Evolutionary conservation across 192 early-diverging fungal species (phyloP).

Genomic region (Backusella morwellensis): DNA sequence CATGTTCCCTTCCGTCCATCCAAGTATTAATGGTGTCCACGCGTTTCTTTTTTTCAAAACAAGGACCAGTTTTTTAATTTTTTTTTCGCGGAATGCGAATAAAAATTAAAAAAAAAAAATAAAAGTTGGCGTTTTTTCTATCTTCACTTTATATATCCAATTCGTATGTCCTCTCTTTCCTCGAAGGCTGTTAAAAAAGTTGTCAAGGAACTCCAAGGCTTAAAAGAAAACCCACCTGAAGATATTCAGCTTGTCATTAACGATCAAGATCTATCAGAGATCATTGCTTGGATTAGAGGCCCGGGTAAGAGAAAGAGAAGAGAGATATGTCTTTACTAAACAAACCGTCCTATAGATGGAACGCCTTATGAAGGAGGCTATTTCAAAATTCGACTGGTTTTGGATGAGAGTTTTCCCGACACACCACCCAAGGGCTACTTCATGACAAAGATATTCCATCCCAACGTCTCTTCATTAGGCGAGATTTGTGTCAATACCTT

Average conservation of each 20-base stretch:
- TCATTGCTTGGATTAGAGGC: slow-evolving; percentile 83
- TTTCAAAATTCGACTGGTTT: slow-evolving; percentile 70
- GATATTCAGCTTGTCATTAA: slow-evolving; percentile 76
- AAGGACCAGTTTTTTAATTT: background rate
- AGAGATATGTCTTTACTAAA: background rate
- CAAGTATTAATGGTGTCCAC: too few species aligned
- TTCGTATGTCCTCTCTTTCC: background rate
- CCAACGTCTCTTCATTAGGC: slow-evolving; percentile 84
- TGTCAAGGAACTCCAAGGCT: slow-evolving; percentile 52
- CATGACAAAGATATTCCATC: slow-evolving; percentile 95
- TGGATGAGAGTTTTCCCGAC: slow-evolving; percentile 76
- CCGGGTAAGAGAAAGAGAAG: slow-evolving; percentile 51
- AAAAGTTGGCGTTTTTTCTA: background rate
- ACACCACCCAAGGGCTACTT: slow-evolving; percentile 84
- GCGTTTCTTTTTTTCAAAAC: background rate
- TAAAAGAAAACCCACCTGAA: slow-evolving; percentile 69
- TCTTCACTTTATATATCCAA: background rate
- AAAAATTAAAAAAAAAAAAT: background rate
- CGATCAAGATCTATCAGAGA: slow-evolving; percentile 72
- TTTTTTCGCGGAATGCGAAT: background rate
- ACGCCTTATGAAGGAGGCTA: slow-evolving; percentile 85
- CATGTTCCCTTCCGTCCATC: too few species aligned
- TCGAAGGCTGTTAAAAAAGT: slow-evolving; percentile 42
- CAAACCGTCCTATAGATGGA: slow-evolving; percentile 41
- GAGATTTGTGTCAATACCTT: slow-evolving; percentile 96